Evolutionary conservation across 768 basidiomycete species (phyloP).

Genomic region (Podaxis sp.): DNA sequence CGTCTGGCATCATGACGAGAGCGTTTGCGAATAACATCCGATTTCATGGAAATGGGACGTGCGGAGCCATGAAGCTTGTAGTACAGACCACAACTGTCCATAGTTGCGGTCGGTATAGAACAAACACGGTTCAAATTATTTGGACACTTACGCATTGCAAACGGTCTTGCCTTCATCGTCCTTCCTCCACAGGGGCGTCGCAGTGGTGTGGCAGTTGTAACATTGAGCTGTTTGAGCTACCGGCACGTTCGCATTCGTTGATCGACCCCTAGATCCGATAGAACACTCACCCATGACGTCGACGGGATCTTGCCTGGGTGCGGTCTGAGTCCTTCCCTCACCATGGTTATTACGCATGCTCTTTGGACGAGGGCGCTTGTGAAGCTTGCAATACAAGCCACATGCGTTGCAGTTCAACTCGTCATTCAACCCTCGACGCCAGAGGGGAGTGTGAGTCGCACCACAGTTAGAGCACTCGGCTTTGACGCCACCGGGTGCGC

Average conservation of each 20-base stretch:
- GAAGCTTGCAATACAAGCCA: constrained; percentile 86
- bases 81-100: constrained; percentile 72
- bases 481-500: constrained; percentile 60
- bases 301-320: constrained; percentile 66
- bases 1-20: constrained; percentile 79
- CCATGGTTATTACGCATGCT: constrained; percentile 79
- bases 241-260: constrained; percentile 19
- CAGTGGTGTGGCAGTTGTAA: constrained; percentile 88
- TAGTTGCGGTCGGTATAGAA: constrained; percentile 12
- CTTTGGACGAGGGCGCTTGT: constrained; percentile 87
- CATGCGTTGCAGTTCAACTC: constrained; percentile 91
- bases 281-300: constrained; percentile 68
- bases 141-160: constrained; percentile 75
- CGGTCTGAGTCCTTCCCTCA: constrained; percentile 64
- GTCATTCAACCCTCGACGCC: constrained; percentile 84
- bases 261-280: constrained; percentile 14
- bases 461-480: constrained; percentile 89
- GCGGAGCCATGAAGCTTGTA: constrained; percentile 86
- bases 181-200: constrained; percentile 88
- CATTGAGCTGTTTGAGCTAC: constrained; percentile 63
- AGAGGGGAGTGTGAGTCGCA: constrained; percentile 85
- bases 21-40: constrained; percentile 85
- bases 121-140: constrained; percentile 10
- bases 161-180: constrained; percentile 91
- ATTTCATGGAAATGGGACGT: constrained; percentile 89